These are phyloP conservation scores for Lantana camara DNA, from an alignment of 257 asterid genomes.

Conservation along the genomic window DNA sequence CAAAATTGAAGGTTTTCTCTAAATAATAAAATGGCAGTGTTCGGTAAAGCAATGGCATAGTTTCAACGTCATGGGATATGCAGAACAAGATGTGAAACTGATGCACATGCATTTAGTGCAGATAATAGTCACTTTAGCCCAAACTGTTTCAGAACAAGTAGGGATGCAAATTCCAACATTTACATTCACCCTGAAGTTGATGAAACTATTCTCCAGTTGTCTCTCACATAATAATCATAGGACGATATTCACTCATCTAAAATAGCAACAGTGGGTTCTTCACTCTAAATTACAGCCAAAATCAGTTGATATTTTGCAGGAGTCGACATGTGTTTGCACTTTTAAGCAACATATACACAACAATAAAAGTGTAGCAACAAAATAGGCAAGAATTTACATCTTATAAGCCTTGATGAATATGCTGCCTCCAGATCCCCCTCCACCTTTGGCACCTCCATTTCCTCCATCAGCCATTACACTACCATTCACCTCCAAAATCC, in stretches of 20 bases:
- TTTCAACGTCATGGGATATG: conserved; percentile 10
- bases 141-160: conserved; percentile 11
- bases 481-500: conserved; percentile 83
- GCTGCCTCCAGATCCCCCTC: conserved; percentile 99
- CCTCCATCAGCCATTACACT: conserved; percentile 89
- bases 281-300: conserved; percentile 21
- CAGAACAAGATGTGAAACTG: conserved; percentile 5
- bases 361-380: conserved; percentile 24
- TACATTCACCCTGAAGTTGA: background rate
- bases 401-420: conserved; percentile 71
- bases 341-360: background rate
- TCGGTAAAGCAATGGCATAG: background rate
- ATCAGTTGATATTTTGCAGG: background rate
- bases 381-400: conserved; percentile 59
- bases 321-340: background rate
- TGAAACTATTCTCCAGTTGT: background rate
- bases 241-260: background rate
- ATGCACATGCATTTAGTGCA: conserved; percentile 24
- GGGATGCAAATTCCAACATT: conserved; percentile 13
- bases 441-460: conserved; percentile 84
- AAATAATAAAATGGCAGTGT: background rate
- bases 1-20: conserved; percentile 8
- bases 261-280: conserved; percentile 21
- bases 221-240: conserved; percentile 20
- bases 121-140: background rate